Conservation (phyloP, 2,329 filamentous ascomycete genomes). For the Ustilaginoidea virens region DNA sequence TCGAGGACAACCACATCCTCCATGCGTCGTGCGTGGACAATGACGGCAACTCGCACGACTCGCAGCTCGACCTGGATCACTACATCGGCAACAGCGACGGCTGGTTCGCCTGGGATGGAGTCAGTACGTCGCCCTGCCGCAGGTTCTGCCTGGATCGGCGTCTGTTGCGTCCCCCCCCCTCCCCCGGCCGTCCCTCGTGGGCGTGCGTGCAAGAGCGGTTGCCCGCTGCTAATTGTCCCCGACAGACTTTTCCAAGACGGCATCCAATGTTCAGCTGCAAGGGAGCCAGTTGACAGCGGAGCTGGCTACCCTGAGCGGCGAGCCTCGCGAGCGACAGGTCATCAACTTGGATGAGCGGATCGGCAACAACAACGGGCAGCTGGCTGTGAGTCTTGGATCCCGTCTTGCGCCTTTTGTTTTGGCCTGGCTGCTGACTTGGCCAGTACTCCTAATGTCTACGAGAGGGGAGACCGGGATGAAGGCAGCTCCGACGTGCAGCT, state of each 20-base stretch:
- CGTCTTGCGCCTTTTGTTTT: no score
- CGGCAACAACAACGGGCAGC: constrained; percentile 5
- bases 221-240: no score
- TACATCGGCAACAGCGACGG: constrained; percentile 8
- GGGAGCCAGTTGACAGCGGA: constrained; percentile 2
- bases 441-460: no score
- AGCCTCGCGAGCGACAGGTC: constrained; percentile 4
- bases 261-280: neutral
- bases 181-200: no score
- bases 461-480: no score
- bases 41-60: constrained; percentile 1
- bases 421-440: no score
- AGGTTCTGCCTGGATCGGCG: no score
- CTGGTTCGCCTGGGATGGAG: constrained; percentile 7
- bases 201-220: no score
- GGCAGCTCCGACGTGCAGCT: no score
- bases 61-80: constrained; percentile 4
- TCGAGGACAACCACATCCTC: constrained; percentile 6
- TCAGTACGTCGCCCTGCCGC: no score
- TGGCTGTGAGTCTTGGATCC: constrained; percentile 6
- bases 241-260: constrained; percentile 3
- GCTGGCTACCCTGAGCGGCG: constrained; percentile 2
- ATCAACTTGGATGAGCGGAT: constrained; percentile 6
- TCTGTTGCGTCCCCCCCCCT: no score
- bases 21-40: constrained; percentile 2